Conservation (phyloP, 805 yeast genomes). For the Wickerhamiella cacticola region DNA sequence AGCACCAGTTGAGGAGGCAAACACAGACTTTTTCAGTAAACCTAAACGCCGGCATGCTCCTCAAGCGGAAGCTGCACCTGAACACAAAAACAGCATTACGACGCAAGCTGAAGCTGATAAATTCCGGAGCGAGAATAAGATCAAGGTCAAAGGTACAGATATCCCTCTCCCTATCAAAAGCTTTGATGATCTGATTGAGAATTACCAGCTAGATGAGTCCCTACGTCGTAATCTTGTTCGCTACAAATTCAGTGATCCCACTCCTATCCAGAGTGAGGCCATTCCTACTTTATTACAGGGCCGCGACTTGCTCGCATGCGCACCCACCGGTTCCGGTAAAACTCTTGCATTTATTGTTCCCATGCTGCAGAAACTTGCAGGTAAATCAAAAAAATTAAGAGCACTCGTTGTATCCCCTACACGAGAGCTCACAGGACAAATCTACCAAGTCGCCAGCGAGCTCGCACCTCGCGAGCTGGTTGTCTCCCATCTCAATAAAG, state of each 20-base stretch:
- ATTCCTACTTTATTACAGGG: slow-evolving; percentile 60
- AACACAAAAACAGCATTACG: slow-evolving; percentile 30
- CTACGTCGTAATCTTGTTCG: slow-evolving; percentile 52
- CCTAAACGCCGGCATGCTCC: slow-evolving; percentile 8
- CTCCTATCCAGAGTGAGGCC: slow-evolving; percentile 85
- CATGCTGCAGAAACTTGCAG: slow-evolving; percentile 43
- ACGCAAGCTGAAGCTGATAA: slow-evolving; percentile 46
- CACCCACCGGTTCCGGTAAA: slow-evolving; percentile 98
- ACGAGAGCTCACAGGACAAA: slow-evolving; percentile 83
- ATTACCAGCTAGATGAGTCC: slow-evolving; percentile 52
- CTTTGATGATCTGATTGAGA: slow-evolving; percentile 61
- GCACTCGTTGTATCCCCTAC: slow-evolving; percentile 88
- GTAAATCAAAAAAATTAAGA: slow-evolving; percentile 22
- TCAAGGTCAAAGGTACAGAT: slow-evolving; percentile 73
- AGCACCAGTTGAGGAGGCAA: slow-evolving; percentile 28
- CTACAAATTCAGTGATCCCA: slow-evolving; percentile 70
- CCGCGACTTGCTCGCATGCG: slow-evolving; percentile 81
- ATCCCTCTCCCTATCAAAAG: slow-evolving; percentile 85
- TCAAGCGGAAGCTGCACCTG: slow-evolving; percentile 11
- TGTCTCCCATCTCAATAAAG: slow-evolving; percentile 56
- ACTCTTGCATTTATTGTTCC: slow-evolving; percentile 86
- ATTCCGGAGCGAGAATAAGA: slow-evolving; percentile 47
- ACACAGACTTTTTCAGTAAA: slow-evolving; percentile 70
- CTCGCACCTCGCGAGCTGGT: slow-evolving; percentile 45
- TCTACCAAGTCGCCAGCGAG: slow-evolving; percentile 51